phyloP scores from a whole-genome alignment of 331 rosid genomes.

The Malus hybrid region DNA sequence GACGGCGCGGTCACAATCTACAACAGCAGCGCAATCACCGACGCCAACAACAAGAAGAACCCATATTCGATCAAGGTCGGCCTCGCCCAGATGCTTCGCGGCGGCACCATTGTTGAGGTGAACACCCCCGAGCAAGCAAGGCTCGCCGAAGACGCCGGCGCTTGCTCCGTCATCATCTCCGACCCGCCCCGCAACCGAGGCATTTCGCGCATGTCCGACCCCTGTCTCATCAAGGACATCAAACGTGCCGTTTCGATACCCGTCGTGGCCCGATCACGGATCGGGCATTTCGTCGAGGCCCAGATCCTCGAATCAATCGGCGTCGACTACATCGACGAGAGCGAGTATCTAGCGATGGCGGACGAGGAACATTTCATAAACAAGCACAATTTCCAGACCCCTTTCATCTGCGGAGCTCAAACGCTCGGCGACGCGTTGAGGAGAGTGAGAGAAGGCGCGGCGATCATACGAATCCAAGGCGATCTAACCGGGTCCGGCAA shows the following conservation, averaged over 20 bases:
- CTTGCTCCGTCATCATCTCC: constrained; percentile 39
- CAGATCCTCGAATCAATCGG: constrained; percentile 63
- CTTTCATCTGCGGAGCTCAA: constrained; percentile 49
- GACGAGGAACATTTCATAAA: constrained; percentile 50
- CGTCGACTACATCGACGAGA: constrained; percentile 65
- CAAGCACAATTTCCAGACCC: constrained; percentile 51
- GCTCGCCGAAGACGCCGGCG: constrained; percentile 70
- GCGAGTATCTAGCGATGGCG: constrained; percentile 39
- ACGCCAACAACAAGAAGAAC: constrained; percentile 21
- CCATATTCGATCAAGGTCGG: constrained; percentile 34
- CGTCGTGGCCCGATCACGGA: constrained; percentile 45
- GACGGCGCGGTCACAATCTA: constrained; percentile 39
- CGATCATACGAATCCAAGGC: constrained; percentile 56
- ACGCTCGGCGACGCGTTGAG: constrained; percentile 57
- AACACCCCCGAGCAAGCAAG: constrained; percentile 38
- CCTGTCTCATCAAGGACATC: constrained; percentile 41
- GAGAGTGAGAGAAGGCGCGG: constrained; percentile 64
- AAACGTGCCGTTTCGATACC: constrained; percentile 48
- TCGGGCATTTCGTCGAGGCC: constrained; percentile 80
- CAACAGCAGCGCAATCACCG: constrained; percentile 37
- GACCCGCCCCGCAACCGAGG: constrained; percentile 16
- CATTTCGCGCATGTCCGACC: constrained; percentile 54
- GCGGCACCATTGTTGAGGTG: constrained; percentile 60
- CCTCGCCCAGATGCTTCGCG: constrained; percentile 44
- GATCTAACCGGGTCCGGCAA: constrained; percentile 37